phyloP scores from a whole-genome alignment of 345 rosid species.

The Salix exigua region DNA sequence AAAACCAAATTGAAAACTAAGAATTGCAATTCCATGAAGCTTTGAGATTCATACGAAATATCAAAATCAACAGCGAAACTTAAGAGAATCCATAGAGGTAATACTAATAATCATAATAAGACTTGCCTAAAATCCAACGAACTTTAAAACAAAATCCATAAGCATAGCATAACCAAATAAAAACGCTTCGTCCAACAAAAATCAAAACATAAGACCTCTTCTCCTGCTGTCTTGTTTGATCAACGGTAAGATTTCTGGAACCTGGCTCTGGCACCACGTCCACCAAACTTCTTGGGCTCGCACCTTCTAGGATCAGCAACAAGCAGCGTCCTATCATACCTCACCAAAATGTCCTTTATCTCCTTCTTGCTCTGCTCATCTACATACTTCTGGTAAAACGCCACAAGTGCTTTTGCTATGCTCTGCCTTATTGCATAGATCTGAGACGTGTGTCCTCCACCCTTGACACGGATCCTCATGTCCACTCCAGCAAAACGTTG shows the following conservation, averaged over 20 bases:
- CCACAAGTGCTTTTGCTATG: conserved; percentile 85
- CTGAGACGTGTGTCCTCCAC: conserved; percentile 89
- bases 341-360: conserved; percentile 70
- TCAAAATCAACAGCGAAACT: background rate
- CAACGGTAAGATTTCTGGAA: conserved; percentile 93
- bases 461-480: conserved; percentile 65
- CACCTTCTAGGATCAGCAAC: conserved; percentile 88
- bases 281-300: conserved; percentile 95
- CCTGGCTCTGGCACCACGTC: conserved; percentile 83
- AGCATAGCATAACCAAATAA: background rate
- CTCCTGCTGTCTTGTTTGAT: background rate
- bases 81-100: background rate
- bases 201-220: background rate
- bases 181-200: background rate
- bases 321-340: conserved; percentile 79
- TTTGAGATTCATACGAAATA: background rate
- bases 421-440: conserved; percentile 89
- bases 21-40: background rate
- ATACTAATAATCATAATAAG: background rate
- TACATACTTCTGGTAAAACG: conserved; percentile 75
- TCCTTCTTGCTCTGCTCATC: conserved; percentile 91
- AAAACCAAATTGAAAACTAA: background rate
- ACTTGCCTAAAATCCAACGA: background rate
- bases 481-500: conserved; percentile 23
- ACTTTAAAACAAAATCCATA: background rate